Percentiles rank a stretch among this genome's conserved stretches.
phyloP scores from a whole-genome alignment of 2,329 filamentous ascomycete species.

The Piedraia hortae region DNA sequence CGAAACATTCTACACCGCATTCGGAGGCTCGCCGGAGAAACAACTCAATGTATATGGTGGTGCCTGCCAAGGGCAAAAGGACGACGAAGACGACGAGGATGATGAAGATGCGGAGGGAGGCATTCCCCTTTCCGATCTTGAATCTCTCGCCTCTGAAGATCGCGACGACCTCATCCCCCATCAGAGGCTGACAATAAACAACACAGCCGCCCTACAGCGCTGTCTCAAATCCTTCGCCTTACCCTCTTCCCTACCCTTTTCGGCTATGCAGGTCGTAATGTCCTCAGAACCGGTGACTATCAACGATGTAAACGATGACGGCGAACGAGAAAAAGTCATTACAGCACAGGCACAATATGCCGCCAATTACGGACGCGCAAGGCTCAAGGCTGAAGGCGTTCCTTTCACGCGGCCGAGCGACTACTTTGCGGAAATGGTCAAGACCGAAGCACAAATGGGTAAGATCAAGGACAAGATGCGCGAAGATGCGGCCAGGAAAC shows the following conservation, averaged over 20 bases:
- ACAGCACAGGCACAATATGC: conserved; percentile 71
- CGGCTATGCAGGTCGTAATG: conserved; percentile 51
- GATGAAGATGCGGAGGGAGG: conserved; percentile 60
- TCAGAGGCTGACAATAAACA: conserved; percentile 91
- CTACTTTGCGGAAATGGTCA: conserved; percentile 98
- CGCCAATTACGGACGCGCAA: conserved; percentile 41
- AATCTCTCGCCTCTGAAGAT: conserved; percentile 51
- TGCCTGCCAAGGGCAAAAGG: conserved; percentile 6
- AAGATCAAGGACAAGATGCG: conserved; percentile 82
- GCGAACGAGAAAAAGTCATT: conserved; percentile 76
- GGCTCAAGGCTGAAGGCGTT: conserved; percentile 55
- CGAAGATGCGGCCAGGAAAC: conserved; percentile 76
- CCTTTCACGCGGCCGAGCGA: conserved; percentile 73
- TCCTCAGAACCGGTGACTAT: conserved; percentile 43
- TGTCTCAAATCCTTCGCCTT: conserved; percentile 56
- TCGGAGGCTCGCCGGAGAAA: conserved; percentile 2
- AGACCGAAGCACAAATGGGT: conserved; percentile 94
- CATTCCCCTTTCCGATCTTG: conserved; percentile 68
- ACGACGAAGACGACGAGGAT: conserved; percentile 21
- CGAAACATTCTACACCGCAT: conserved; percentile 6
- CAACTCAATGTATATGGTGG: neutral
- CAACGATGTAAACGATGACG: conserved; percentile 65
- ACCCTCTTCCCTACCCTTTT: conserved; percentile 46
- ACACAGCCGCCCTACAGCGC: conserved; percentile 59
- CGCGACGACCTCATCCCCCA: conserved; percentile 69